Evolutionary conservation across 768 basidiomycete genomes (phyloP).

Genomic region (Naganishia randhawae): DNA sequence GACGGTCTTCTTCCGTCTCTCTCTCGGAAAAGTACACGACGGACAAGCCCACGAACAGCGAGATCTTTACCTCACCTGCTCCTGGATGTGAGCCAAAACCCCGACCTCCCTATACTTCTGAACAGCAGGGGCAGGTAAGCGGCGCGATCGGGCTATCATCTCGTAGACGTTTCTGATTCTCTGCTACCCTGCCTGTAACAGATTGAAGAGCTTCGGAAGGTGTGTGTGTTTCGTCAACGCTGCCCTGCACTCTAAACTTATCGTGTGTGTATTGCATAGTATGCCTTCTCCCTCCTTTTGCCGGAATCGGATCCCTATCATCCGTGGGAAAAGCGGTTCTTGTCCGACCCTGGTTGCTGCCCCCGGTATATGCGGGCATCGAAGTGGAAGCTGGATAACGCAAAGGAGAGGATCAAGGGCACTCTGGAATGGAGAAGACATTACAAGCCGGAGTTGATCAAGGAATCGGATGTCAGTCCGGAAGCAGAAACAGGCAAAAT

Average conservation of each 20-base stretch:
- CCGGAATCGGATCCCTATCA: slow-evolving; percentile 68
- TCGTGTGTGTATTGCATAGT: slow-evolving; percentile 53
- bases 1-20: slow-evolving; percentile 26
- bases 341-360: slow-evolving; percentile 63
- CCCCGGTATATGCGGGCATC: slow-evolving; percentile 78
- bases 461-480: slow-evolving; percentile 64
- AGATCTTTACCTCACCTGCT: slow-evolving; percentile 61
- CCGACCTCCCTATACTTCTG: slow-evolving; percentile 63
- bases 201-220: slow-evolving; percentile 64
- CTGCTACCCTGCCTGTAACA: slow-evolving; percentile 32
- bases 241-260: not conserved
- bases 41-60: slow-evolving; percentile 46
- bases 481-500: slow-evolving; percentile 86
- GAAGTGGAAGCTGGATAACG: slow-evolving; percentile 76
- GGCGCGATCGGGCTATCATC: not conserved
- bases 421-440: slow-evolving; percentile 82
- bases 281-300: slow-evolving; percentile 63
- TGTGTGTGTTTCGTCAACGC: slow-evolving; percentile 38
- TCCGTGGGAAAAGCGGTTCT: slow-evolving; percentile 73
- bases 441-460: slow-evolving; percentile 77
- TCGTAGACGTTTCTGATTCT: not conserved
- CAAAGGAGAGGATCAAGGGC: slow-evolving; percentile 69
- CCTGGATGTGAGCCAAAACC: slow-evolving; percentile 56
- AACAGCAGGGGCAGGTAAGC: slow-evolving; percentile 56
- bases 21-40: slow-evolving; percentile 36